Evolutionary conservation across 495 filamentous ascomycete genomes (phyloP), one percentile per base, ranked within the genome.

Genomic region (Hypoxylon trugodes): DNA sequence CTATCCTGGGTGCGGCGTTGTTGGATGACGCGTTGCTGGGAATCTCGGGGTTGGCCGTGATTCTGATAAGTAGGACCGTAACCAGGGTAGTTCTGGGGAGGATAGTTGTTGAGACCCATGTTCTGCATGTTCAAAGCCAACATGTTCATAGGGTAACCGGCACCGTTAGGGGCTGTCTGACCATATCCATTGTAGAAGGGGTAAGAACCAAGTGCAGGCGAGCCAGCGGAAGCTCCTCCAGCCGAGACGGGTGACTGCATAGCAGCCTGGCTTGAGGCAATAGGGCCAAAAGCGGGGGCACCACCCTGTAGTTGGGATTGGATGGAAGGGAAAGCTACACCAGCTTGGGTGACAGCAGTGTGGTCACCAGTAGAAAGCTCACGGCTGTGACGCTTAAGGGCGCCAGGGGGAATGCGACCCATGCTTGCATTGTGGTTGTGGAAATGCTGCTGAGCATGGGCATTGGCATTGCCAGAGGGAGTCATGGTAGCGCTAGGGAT

Each of bases 391-490:
- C 90, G 87, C 65, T 82, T 80, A 52, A 88, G 73, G 32, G 80
- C 83, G 56, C 81, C 82, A 12, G 79, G 77, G 6, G 90, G 90
- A 66, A 92, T 90, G 37, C 92, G 89, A 28, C 92, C 91, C 38
- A 95, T 77, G 70, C 82, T 92, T 4, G 86, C 86, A 69, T 92
- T 93, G 76, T 93, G 91, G 50, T 93, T 90, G 52, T 93, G 90
- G 57, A 93, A 83, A 56, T 88, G 86, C 70, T 91, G 87, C 71
- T 95, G 89, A 28, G 89, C 86, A 61, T 87, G 85, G 61, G 87
- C 89, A 56, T 89, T 86, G 33, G 84, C 80, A 64, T 75, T 82
- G 48, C 67, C 75, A 0, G 68, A 66, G 3, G 61, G 61, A 13
- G 55, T 42, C 45, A 75, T 54, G 19, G 49, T 59, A 16, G 72